Base-by-base conservation (phyloP, 2,329 filamentous ascomycete genomes). In the Lecanicillium sp. region DNA sequence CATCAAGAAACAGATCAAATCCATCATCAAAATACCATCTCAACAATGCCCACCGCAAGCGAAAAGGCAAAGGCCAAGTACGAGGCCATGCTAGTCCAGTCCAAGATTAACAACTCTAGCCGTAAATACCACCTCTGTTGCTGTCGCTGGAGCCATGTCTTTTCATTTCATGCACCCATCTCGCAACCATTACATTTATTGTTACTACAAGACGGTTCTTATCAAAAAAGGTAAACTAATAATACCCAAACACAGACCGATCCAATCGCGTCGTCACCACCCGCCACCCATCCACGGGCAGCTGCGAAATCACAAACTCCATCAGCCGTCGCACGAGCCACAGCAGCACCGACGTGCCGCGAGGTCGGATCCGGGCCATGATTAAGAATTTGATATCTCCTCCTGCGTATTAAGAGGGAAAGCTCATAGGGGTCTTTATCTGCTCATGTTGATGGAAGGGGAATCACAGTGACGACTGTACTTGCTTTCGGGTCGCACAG, bases 371-470 rank as follows among this genome's bases (percentile, higher is more conserved):
- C 29, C 39, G 40, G 5, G 28, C 43, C 9, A 39, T 44, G 27
- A 35, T 42, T 17, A 44, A 42, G 37, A 44, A 44, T 33, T 14
- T 44, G 4, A 15, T 42, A 4, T 44, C 43, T 3, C 40, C 43
- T n/a, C 43, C 43, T 3, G 43, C 36, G 3, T 44, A 37, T 20
- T 42, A 15, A 31, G 25, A 10, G 25, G 29, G n/a, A 15, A 30
- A 30, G 29, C 6, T n/a, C 29, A 27, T 27, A 13, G 25, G n/a
- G n/a, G n/a, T n/a, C n/a, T n/a, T n/a, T n/a, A n/a, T n/a, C n/a
- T n/a, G n/a, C n/a, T n/a, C n/a, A 27, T 27, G 25, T 27, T 27
- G 25, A 27, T 13, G 25, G 13, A 8, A n/a, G n/a, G n/a, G n/a
- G n/a, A n/a, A n/a, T n/a, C n/a, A n/a, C n/a, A n/a, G n/a, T n/a